Base-by-base conservation (phyloP, 1,284 basidiomycete genomes). In the Peniophora sp. region DNA sequence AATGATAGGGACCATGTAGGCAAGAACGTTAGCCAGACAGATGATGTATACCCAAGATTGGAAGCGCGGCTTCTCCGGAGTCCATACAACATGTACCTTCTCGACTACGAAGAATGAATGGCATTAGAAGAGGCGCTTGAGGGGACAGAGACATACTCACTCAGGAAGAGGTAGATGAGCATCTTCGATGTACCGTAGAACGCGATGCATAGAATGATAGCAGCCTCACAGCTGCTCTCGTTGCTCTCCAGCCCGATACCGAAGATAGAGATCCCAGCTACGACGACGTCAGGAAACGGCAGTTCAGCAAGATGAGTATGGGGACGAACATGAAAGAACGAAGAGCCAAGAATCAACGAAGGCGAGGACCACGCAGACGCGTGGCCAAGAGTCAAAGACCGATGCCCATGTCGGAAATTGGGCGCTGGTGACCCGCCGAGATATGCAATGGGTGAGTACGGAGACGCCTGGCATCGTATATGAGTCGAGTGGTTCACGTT, bases 151-250 rank as follows among this genome's bases (percentile, higher is more conserved):
- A 22, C 44, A 51, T 24, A 49, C 58, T 35, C 47, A 67, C 67
- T 57, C 3, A 70, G 64, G 52, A 71, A 70, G 11, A 63, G 57
- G 52, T 72, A 74, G n/a, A 73, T 69, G 49, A 71, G 57, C 11
- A 70, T 27, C 50, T 69, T 69, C 8, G 66, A 64, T 3, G 57
- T 53, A 1, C 62, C 64, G 54, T 74, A 75, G 47, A 73, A 64
- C n/a, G 59, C 51, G 45, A 72, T 68, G 58, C 69, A 71, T 41
- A 58, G 54, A 39, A 60, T 62, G 49, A 74, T 69, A 1, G 65
- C 72, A 3, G 68, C 52, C 6, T 60, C 53, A 55, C 73, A 75
- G 0, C 64, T 59, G 2, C 52, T 56, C 1, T 32, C 10, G 49
- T 57, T 63, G 20, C 59, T 51, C n/a, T 64, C 63, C 37, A 71